Evolutionary conservation across 495 filamentous ascomycete genomes (phyloP), one percentile per base, ranked within the genome.

Genomic region (Neurospora sp.): DNA sequence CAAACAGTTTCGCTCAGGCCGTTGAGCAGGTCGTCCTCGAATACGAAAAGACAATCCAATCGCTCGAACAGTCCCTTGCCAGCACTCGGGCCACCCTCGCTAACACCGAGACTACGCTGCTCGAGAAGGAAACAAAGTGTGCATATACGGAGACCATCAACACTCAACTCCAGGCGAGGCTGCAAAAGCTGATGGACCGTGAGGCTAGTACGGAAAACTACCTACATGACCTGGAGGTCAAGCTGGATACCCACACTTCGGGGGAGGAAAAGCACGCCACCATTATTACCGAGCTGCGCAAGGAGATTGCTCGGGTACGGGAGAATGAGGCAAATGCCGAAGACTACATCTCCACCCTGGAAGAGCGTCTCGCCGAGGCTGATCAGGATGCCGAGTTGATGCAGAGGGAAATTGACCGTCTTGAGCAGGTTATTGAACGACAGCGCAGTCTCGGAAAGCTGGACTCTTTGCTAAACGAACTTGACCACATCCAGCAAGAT

Each of bases 31-130:
- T 99, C 47, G 93, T 99, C 18, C 83, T 98, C 20, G 96, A 99
- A 78, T 99, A 99, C 79, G 96, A 99, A 77, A 98, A 97, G 87
- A 99, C 96, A 0, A 98, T 99, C 73, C 93, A 98, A 79, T 91
- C 87, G 75, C 88, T 99, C 37, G 96, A 99, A 83, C 89, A 93
- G 47, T 96, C 94, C 1, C 88, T 99, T 16, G 94, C 96, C 1
- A 96, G 90, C 77, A 98, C 96, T 8, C 88, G 96, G 61, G 86
- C 91, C 65, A 93, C 93, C 12, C 85, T 99, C 40, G 90, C 96
- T 16, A 89, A 82, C 76, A 93, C 90, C 1, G 96, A 99, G 80
- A 94, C 93, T 73, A 90, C 83, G 37, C 84, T 99, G 35, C 84
- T 98, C 4, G 96, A 99, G 80, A 96, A 93, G 77, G 96, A 99